phyloP scores from a whole-genome alignment of 257 asterid species.

The Ophiorrhiza pumila region DNA sequence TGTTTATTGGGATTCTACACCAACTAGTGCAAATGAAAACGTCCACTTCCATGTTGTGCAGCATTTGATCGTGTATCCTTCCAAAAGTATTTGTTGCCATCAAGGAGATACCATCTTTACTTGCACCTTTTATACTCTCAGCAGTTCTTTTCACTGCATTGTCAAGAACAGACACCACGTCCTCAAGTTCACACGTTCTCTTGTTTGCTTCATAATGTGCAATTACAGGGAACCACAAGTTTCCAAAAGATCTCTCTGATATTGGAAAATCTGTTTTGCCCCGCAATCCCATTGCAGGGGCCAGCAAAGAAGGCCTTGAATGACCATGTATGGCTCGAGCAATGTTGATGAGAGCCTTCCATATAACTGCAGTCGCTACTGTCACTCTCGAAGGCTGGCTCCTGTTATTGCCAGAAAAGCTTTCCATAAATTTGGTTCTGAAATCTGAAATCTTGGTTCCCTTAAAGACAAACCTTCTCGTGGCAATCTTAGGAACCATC shows the following conservation, averaged over 20 bases:
- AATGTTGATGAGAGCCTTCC: conserved; percentile 23
- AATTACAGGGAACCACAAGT: conserved; percentile 11
- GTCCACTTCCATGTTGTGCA: conserved; percentile 5
- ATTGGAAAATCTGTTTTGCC: conserved; percentile 1
- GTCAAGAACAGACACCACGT: conserved; percentile 6
- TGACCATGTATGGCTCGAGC: conserved; percentile 11
- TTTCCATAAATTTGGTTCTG: conserved; percentile 12
- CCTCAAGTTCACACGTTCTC: conserved; percentile 4
- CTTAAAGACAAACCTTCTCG: conserved; percentile 6
- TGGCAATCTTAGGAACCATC: not conserved
- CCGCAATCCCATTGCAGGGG: conserved; percentile 11
- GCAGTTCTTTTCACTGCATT: conserved; percentile 9
- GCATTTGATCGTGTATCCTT: not conserved
- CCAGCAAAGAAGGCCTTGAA: conserved; percentile 11
- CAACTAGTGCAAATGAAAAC: conserved; percentile 23
- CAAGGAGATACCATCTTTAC: not conserved
- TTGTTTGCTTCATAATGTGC: not conserved
- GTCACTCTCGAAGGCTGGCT: conserved; percentile 18
- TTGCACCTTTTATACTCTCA: not conserved
- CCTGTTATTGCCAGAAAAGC: not conserved
- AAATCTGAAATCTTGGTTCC: conserved; percentile 1
- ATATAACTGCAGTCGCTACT: conserved; percentile 19
- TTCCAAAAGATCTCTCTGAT: conserved; percentile 17
- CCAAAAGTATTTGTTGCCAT: not conserved
- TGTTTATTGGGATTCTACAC: conserved; percentile 30